Evolutionary conservation across 106 monocot species (phyloP).

Genomic region (Dendrobium huoshanense): DNA sequence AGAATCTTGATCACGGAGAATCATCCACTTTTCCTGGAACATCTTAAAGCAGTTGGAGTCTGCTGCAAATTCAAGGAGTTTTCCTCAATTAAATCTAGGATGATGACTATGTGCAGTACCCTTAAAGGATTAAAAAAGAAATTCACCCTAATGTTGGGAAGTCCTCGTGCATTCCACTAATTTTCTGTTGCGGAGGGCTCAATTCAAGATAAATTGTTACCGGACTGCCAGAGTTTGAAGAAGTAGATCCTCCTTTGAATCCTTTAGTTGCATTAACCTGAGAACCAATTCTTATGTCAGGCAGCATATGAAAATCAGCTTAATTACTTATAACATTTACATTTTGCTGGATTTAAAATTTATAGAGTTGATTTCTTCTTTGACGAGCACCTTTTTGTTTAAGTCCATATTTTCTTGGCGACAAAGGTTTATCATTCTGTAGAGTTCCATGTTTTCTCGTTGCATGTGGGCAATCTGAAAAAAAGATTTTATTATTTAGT

Average conservation of each 20-base stretch:
- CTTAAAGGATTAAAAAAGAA: neutral
- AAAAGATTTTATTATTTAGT: neutral
- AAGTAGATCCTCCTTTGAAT: conserved; percentile 9
- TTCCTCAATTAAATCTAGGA: conserved; percentile 3
- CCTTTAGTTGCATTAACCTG: conserved; percentile 35
- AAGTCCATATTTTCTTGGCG: conserved; percentile 28
- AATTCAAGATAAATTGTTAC: conserved; percentile 34
- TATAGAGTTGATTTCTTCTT: neutral
- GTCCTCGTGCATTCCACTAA: conserved; percentile 14
- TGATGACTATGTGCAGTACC: too few relatives aligned
- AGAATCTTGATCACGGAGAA: neutral
- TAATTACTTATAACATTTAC: neutral
- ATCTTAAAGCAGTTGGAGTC: conserved; percentile 35
- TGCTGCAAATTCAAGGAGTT: conserved; percentile 18
- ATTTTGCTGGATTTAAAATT: neutral
- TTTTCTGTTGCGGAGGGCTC: conserved; percentile 39
- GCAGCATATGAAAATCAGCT: neutral
- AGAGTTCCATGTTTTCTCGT: conserved; percentile 32
- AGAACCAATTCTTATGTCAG: conserved; percentile 7
- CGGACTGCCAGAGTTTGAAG: conserved; percentile 9
- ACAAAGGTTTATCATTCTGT: conserved; percentile 19
- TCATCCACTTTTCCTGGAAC: neutral
- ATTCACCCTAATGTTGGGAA: conserved; percentile 32
- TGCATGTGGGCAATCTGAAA: conserved; percentile 25
- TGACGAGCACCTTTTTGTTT: conserved; percentile 15